Conservation (phyloP, 257 asterid species). For the Solanum megistacrolobum region DNA sequence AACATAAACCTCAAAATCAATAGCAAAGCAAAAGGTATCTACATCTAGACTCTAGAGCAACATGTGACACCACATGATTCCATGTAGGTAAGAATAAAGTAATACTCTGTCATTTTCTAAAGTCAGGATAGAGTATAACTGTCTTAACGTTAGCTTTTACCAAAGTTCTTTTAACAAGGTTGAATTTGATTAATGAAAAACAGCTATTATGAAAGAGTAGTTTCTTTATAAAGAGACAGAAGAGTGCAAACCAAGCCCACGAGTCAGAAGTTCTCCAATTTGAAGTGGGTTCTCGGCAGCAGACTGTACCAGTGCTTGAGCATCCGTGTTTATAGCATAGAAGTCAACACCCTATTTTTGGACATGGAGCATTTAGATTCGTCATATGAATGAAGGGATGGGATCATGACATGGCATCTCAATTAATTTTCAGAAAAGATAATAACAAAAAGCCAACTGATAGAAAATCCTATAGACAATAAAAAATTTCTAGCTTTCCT, state of each 20-base stretch:
- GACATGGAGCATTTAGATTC: not conserved
- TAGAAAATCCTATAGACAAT: not conserved
- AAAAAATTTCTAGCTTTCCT: not conserved
- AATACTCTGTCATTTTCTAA: not conserved
- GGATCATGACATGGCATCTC: not conserved
- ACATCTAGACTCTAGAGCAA: not conserved
- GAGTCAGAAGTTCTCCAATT: constrained; percentile 96
- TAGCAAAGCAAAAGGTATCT: not conserved
- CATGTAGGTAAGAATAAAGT: not conserved
- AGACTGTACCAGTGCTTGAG: constrained; percentile 87
- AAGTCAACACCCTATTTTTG: constrained; percentile 84
- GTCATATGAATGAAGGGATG: constrained; percentile 7
- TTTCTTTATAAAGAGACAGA: constrained; percentile 6
- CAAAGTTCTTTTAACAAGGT: not conserved
- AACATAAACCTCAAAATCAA: not conserved
- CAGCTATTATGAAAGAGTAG: not conserved
- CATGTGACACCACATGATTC: not conserved
- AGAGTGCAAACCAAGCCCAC: constrained; percentile 80
- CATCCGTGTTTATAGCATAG: constrained; percentile 90
- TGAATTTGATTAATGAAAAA: not conserved
- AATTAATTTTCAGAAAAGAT: not conserved
- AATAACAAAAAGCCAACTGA: not conserved
- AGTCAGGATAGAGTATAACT: not conserved
- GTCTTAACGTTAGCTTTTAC: not conserved
- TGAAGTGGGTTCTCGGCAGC: constrained; percentile 86